Conservation (phyloP, 116 monocot species). For the Trichopus zeylanicus region DNA sequence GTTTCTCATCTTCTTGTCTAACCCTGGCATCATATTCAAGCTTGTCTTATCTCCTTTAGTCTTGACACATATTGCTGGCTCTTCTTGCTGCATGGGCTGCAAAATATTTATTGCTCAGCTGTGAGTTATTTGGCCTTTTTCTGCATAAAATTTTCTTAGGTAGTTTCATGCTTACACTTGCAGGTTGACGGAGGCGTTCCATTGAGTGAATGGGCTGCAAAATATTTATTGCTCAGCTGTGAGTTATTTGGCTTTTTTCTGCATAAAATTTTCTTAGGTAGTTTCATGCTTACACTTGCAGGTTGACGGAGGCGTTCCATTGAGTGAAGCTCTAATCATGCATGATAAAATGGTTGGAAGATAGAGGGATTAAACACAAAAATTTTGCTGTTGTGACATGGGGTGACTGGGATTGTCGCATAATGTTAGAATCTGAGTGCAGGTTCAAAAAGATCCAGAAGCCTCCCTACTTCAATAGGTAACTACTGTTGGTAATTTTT, state of each 20-base stretch:
- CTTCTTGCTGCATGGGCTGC: too few species aligned
- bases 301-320: conserved; percentile 31
- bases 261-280: background rate
- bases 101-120: background rate
- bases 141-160: background rate
- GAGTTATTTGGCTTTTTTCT: background rate
- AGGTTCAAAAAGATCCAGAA: conserved; percentile 25
- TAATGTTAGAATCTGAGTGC: conserved; percentile 75
- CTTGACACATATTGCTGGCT: too few species aligned
- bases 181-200: conserved; percentile 41
- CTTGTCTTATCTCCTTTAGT: too few species aligned
- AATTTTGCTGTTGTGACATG: conserved; percentile 35
- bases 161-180: conserved; percentile 3
- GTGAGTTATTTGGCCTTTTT: background rate
- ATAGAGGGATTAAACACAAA: conserved; percentile 29
- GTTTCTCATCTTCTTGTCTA: too few species aligned
- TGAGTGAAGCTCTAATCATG: conserved; percentile 33
- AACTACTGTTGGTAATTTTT: background rate
- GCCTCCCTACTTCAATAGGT: conserved; percentile 35
- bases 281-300: conserved; percentile 15
- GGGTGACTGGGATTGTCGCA: conserved; percentile 32
- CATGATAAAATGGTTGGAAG: conserved; percentile 36
- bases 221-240: background rate
- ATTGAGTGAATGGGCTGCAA: too few species aligned
- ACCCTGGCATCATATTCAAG: too few species aligned